Evolutionary conservation across 805 yeast species (phyloP), one percentile per base, ranked within the genome.

Genomic region (Cyberlindnera bimundalis): DNA sequence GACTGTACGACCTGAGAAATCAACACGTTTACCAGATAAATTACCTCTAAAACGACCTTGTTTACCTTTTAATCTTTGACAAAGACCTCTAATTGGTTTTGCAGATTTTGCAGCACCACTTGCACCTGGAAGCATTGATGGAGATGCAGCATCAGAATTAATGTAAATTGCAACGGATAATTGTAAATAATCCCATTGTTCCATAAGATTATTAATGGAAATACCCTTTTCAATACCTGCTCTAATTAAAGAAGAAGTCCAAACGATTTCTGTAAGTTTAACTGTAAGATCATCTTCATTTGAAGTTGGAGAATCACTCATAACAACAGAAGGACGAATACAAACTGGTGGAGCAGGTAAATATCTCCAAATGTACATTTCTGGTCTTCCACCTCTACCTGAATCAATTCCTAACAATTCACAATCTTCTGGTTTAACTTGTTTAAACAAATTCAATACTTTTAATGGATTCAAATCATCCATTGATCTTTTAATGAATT

Each of bases 21-120:
- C 99, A 19, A 93, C 99, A 71, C 99, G 85, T 65, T 93, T 93
- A 65, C 99, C 99, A 1, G 97, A 89, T 53, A 93, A 68, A 59
- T 93, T 93, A 52, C 99, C 99, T 72, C 99, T 78, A 69, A 93
- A 95, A 61, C 99, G 83, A 58, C 99, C 99, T 67, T 93, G 98
- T 54, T 93, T 93, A 63, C 99, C 99, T 67, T 93, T 93, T 50
- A 93, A 73, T 59, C 99, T 79, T 69, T 93, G 99, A 63, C 99
- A 93, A 50, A 93, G 80, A 5, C 97, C 99, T 58, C 98, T 73
- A 46, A 93, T 93, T 21, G 87, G 73, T 53, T 84, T 84, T 1
- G 79, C 76, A 25, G 81, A 73, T 47, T 77, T 67, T 15, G 69
- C 52, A 20, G 74, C 69, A 33, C 74, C 75, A 47, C 70, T 68